Base-by-base conservation (phyloP, 176 grass and related monocot species). In the Alopecurus myosuroides region DNA sequence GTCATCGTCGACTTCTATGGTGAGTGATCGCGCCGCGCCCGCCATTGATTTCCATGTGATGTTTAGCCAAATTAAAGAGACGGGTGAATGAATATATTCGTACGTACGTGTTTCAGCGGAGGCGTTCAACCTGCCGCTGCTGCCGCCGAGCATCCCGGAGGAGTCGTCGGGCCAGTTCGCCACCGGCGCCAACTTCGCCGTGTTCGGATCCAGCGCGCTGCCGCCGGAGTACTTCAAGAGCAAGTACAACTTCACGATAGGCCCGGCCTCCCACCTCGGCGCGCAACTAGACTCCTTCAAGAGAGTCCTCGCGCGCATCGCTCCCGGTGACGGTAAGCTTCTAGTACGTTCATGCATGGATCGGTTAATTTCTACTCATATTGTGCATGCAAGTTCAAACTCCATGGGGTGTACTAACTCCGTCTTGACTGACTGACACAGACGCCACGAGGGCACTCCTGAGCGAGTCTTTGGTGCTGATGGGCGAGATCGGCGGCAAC, bases 401-500 rank as follows among this genome's bases (percentile, higher is more conserved):
- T n/a, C n/a, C 45, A 48, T 48, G 45, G 45, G 17, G 44, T 46
- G 12, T 46, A 14, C n/a, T n/a, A n/a, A n/a, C n/a, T n/a, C n/a
- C n/a, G 14, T 44, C 23, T 13, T 61, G 11, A 1, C 13, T 0
- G 50, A 20, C 61, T 31, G 29, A 8, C 40, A 48, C 39, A 75
- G 72, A 0, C 28, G 44, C 45, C 17, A 2, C 72, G 26, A 50
- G 2, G 17, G 17, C 28, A 28, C 3, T 87, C 29, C 69, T 87
- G 50, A 80, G 1, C 29, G 82, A 53, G 15, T 91, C 89, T 4
- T 79, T 90, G 3, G 13, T 90, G 34, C 34, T 90, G 29, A 37
- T 94, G 79, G 92, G 92, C 7, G 88, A 94, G 83, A 91, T 94
- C 33, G 92, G 92, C 9, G 88, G 88, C 12, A 94, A 94, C 82